Percentiles rank a stretch among this genome's conserved stretches.
These are phyloP conservation scores for Selaginella tamariscina DNA, from an alignment of 75 land plant genomes.

Conservation along the genomic window DNA sequence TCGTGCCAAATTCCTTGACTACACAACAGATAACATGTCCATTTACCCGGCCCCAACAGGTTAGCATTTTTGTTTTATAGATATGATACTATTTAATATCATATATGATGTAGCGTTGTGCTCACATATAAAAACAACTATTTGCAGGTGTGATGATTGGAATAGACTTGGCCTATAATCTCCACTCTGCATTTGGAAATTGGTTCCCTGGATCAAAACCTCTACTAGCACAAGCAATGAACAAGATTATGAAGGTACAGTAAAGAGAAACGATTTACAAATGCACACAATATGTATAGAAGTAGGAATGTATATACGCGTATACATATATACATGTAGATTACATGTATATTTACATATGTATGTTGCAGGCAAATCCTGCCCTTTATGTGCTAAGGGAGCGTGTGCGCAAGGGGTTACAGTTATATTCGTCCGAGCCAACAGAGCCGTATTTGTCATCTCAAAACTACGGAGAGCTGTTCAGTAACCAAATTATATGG, in stretches of 20 bases:
- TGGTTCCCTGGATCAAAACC: constrained; percentile 99
- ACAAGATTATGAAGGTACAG: constrained; percentile 99
- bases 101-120: no score
- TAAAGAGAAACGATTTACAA: no score
- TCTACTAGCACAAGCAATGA: constrained; percentile 91
- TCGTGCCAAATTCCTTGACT: constrained; percentile 95
- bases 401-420: constrained; percentile 91
- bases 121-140: no score
- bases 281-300: no score
- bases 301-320: no score
- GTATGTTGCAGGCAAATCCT: constrained; percentile 96
- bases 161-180: constrained; percentile 83
- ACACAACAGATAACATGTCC: constrained; percentile 99
- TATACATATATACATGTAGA: no score
- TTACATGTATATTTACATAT: no score
- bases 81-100: not conserved
- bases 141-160: constrained; percentile 46
- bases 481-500: constrained; percentile 99
- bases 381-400: constrained; percentile 96
- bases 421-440: constrained; percentile 98
- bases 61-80: not conserved
- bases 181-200: constrained; percentile 98
- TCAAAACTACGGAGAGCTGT: constrained; percentile 98
- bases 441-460: constrained; percentile 98
- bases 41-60: constrained; percentile 67